These are phyloP conservation scores for Hyaloscypha variabilis DNA, from an alignment of 495 filamentous ascomycete species.

Conservation along the genomic window DNA sequence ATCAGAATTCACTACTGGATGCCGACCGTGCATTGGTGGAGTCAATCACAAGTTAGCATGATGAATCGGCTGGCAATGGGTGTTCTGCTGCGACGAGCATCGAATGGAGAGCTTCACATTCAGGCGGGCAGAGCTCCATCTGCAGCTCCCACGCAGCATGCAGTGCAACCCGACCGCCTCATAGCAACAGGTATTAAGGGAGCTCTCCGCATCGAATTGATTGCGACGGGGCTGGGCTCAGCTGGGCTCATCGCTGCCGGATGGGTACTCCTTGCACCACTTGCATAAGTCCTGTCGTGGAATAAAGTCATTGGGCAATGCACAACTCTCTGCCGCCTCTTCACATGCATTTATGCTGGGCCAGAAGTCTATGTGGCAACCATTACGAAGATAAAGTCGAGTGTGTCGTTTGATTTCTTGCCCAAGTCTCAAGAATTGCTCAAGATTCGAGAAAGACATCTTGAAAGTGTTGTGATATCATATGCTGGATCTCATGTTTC, in stretches of 20 bases:
- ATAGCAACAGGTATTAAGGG: background rate
- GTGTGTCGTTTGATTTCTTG: no score
- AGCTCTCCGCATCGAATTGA: conserved; percentile 4
- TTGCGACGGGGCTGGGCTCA: background rate
- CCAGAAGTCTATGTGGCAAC: background rate
- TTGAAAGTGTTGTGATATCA: background rate
- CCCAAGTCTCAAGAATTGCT: background rate
- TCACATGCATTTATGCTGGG: background rate
- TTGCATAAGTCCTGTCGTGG: conserved; percentile 2
- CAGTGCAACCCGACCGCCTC: background rate
- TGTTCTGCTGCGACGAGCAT: background rate
- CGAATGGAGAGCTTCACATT: background rate
- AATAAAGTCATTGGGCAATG: conserved; percentile 3
- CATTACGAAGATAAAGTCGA: background rate
- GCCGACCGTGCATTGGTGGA: background rate
- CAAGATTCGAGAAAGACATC: no score
- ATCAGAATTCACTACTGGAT: background rate
- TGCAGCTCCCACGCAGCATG: background rate
- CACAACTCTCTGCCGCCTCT: background rate
- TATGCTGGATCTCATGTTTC: background rate
- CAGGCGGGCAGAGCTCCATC: background rate
- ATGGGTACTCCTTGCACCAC: background rate
- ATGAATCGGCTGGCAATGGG: background rate
- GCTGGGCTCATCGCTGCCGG: conserved; percentile 3
- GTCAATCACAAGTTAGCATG: background rate